Base-by-base conservation (phyloP, 352 stramenopile genomes). In the Plasmopara viticola region DNA sequence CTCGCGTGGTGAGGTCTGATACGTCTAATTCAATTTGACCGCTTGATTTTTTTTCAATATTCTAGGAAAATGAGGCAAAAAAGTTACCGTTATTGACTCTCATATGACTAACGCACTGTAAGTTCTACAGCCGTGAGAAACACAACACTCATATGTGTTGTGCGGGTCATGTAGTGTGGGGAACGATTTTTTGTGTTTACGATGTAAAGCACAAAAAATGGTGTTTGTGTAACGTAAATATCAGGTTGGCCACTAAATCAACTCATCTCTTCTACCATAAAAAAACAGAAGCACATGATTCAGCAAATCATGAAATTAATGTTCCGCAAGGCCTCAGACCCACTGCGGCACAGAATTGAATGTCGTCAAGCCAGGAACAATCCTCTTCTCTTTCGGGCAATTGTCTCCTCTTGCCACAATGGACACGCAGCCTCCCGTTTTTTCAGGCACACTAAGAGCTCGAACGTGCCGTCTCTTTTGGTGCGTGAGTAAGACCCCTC, bases 361-460 rank as follows among this genome's bases (percentile, higher is more conserved):
- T 44, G 40, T 25, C 30, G 39, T 52, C 47, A 18, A 45, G 46
- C 50, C 49, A 31, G 35, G 28, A 54, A 45, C 51, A 35, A 42
- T 35, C 10, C 31, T 35, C 25, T 25, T 46, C 29, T 56, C 20
- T 44, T 42, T 37, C 31, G 18, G 44, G 2, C 39, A 58, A 20
- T 53, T 60, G 29, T 20, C 8, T 34, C 14, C 31, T 30, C 9
- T 29, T 43, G 35, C 25, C 12, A 53, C 15, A 49, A 71, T 71
- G 63, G 46, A 67, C 48, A 40, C 50, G 10, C 53, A 51, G 10
- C 58, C 59, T 28, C 31, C 50, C 9, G 53, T 61, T 35, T 71
- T 61, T 47, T 64, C 63, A 12, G 59, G 58, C 38, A 71, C 58
- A 13, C 43, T 71, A n/a, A 62, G 65, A 64, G 54, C 68, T 39